Evolutionary conservation across 2,329 filamentous ascomycete genomes (phyloP), one percentile per base, ranked within the genome.

Genomic region (Dothideomycetes sp.): DNA sequence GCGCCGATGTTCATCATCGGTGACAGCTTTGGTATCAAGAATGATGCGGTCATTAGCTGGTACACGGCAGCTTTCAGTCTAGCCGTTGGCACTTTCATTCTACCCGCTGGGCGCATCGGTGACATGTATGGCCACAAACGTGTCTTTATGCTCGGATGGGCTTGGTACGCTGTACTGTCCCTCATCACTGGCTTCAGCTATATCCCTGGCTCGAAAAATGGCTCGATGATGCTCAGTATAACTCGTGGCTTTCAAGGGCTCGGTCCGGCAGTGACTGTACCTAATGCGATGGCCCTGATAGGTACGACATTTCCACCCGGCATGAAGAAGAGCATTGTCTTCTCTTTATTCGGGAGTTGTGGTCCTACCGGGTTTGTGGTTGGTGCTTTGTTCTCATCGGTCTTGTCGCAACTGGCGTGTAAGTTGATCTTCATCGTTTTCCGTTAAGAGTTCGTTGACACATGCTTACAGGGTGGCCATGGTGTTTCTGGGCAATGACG

Each of bases 1-100:
- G 58, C 59, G 11, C 60, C 62, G 2, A 53, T 70, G 14, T 61
- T 67, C 38, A 55, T 67, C 38, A 71, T 73, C 45, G 66, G 59
- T 15, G 45, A 55, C 14, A 59, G 59, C 32, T 63, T 72, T 32
- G 56, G 55, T 10, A 56, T 59, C 15, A 52, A 50, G 1, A 56
- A 57, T 33, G 57, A 62, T 1, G 66, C 63, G n/a, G 54, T 65
- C 31, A 56, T 63, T 19, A 59, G 60, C 16, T 67, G 63, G 64
- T 54, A 65, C 37, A 59, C 63, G 32, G 63, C 64, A 8, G 62
- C 54, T 8, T 67, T 64, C 50, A 56, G 53, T 32, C 47, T 66
- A 17, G 64, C 63, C 2, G 60, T 65, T 8, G 63, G 63, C n/a
- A 64, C 62, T 4, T 65, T 65, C 46, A 66, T 67, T 40, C 53